phyloP scores from a whole-genome alignment of 2,329 filamentous ascomycete genomes.

The Trichoderma polysporum region DNA sequence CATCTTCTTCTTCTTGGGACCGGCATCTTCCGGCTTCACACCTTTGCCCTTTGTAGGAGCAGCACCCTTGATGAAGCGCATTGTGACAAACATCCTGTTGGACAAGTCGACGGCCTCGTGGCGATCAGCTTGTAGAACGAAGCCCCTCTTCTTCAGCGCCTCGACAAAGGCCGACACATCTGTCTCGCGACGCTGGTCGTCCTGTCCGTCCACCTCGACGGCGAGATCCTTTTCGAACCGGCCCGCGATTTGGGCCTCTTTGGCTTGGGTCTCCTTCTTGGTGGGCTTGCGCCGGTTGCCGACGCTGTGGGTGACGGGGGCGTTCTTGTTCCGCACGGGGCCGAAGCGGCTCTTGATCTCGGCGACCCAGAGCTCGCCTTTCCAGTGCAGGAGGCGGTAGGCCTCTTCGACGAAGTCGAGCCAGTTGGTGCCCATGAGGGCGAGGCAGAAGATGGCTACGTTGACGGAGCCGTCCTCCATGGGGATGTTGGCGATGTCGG shows the following conservation, averaged over 20 bases:
- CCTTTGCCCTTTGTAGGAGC: slow-evolving; percentile 75
- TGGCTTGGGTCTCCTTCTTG: slow-evolving; percentile 50
- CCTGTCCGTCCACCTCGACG: slow-evolving; percentile 68
- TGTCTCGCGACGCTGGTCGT: slow-evolving; percentile 67
- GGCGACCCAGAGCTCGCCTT: slow-evolving; percentile 94
- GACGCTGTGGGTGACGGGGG: slow-evolving; percentile 65
- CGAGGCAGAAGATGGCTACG: slow-evolving; percentile 90
- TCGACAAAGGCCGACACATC: slow-evolving; percentile 86
- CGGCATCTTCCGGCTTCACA: slow-evolving; percentile 50
- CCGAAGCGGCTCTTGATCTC: slow-evolving; percentile 93
- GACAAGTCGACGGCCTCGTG: slow-evolving; percentile 68
- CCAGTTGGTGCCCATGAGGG: slow-evolving; percentile 99
- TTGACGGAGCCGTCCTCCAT: slow-evolving; percentile 74
- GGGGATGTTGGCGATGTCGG: slow-evolving; percentile 85
- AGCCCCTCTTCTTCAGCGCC: slow-evolving; percentile 76
- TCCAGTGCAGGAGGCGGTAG: slow-evolving; percentile 85
- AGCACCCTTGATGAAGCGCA: slow-evolving; percentile 88
- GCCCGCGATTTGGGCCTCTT: slow-evolving; percentile 49
- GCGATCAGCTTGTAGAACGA: slow-evolving; percentile 71
- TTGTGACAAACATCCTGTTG: slow-evolving; percentile 98
- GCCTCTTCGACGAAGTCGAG: slow-evolving; percentile 94
- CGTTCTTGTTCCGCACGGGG: slow-evolving; percentile 39
- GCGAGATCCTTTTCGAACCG: slow-evolving; percentile 58
- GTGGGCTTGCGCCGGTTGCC: slow-evolving; percentile 51
- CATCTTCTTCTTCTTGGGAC: slow-evolving; percentile 46